Conservation (phyloP, 192 early-diverging fungal genomes). For the Coemansia sp. region DNA sequence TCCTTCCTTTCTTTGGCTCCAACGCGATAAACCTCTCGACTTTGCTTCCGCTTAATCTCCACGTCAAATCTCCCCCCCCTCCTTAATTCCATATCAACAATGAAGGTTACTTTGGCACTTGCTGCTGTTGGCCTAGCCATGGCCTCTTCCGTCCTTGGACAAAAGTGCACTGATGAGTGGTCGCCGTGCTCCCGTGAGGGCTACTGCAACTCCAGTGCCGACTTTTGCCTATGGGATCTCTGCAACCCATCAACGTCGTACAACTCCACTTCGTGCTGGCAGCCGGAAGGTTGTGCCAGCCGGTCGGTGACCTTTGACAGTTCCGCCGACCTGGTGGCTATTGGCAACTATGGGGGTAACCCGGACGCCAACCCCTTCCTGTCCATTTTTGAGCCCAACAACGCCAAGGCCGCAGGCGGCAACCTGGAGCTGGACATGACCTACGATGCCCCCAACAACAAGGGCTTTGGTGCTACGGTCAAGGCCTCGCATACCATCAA, state of each 20-base stretch:
- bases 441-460: conserved; percentile 38
- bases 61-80: not conserved
- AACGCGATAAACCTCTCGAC: not conserved
- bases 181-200: conserved; percentile 50
- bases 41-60: not conserved
- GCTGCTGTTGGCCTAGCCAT: conserved; percentile 7
- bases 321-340: conserved; percentile 17
- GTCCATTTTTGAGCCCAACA: conserved; percentile 38
- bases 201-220: conserved; percentile 39
- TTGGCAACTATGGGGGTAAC: conserved; percentile 24
- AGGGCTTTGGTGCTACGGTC: conserved; percentile 57
- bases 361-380: conserved; percentile 42
- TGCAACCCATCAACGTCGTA: conserved; percentile 44
- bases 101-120: conserved; percentile 11
- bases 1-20: not conserved
- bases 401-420: conserved; percentile 9
- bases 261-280: conserved; percentile 42
- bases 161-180: conserved; percentile 31
- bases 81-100: conserved; percentile 3
- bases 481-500: conserved; percentile 42
- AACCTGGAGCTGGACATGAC: conserved; percentile 31
- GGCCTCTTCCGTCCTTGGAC: conserved; percentile 19
- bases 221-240: conserved; percentile 41
- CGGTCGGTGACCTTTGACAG: conserved; percentile 30
- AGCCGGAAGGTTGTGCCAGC: conserved; percentile 27